A percentile compares a stretch with the other conserved stretches of the same genome.
Evolutionary conservation across 2,329 filamentous ascomycete species (phyloP).

Genomic region (Phaeosphaeriaceae sp.): DNA sequence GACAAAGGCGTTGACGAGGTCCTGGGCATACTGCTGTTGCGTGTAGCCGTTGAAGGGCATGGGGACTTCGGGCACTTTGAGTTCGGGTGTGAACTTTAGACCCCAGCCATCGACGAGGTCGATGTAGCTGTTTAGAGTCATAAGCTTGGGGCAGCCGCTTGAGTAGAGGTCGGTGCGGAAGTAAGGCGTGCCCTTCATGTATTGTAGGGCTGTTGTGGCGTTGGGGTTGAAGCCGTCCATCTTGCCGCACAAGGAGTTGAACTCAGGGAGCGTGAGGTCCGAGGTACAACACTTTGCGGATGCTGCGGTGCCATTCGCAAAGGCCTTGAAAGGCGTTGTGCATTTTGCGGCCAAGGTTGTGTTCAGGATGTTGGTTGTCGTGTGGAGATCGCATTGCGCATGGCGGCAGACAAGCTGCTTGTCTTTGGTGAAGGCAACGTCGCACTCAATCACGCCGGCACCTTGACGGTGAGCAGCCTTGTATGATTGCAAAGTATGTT

Average conservation of each 20-base stretch:
- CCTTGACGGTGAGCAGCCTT: conserved; percentile 43
- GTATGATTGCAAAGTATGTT: conserved; percentile 42
- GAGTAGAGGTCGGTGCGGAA: conserved; percentile 72
- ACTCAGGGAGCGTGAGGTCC: conserved; percentile 72
- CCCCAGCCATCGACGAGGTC: conserved; percentile 62
- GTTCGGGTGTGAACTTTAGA: conserved; percentile 57
- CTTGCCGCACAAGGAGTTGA: conserved; percentile 71
- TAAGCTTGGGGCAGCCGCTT: conserved; percentile 64
- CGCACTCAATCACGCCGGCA: conserved; percentile 48
- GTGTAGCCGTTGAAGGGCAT: conserved; percentile 75
- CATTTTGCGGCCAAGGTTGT: conserved; percentile 46
- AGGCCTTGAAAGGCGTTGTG: conserved; percentile 44
- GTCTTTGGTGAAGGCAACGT: conserved; percentile 48
- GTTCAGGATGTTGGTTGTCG: conserved; percentile 47
- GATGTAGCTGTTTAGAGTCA: conserved; percentile 69
- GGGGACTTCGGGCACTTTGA: conserved; percentile 70
- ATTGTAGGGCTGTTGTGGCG: conserved; percentile 64
- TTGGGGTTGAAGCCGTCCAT: conserved; percentile 67
- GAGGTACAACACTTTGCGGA: conserved; percentile 73
- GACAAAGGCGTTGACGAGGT: conserved; percentile 59
- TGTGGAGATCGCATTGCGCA: conserved; percentile 48
- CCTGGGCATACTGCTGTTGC: conserved; percentile 68
- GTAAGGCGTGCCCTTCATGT: conserved; percentile 63
- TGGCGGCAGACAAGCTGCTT: conserved; percentile 49
- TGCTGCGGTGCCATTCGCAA: conserved; percentile 52